These are phyloP conservation scores for Phytopythium cucurbitacearum DNA, from an alignment of 352 stramenopile species.

Conservation along the genomic window DNA sequence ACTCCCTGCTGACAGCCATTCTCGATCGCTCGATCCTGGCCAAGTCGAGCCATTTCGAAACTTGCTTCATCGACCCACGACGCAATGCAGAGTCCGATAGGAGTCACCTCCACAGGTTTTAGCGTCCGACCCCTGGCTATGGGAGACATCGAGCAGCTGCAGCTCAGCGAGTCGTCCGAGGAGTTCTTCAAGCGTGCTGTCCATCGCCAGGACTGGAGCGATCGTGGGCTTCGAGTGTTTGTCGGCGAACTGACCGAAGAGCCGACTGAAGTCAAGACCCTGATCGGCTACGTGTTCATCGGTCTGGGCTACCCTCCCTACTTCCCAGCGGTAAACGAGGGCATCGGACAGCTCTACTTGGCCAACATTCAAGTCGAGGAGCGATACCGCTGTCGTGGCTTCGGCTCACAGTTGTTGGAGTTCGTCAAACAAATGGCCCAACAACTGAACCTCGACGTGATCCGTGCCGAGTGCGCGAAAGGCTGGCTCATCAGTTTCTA, in stretches of 20 bases:
- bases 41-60: no score
- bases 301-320: constrained; percentile 27
- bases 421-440: constrained; percentile 13
- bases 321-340: constrained; percentile 17
- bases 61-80: no score
- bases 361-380: constrained; percentile 15
- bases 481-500: constrained; percentile 22
- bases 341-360: constrained; percentile 23
- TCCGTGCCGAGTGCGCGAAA: constrained; percentile 29
- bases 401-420: constrained; percentile 13
- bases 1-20: no score
- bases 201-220: constrained; percentile 18
- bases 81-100: no score
- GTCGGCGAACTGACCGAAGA: constrained; percentile 13
- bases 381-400: constrained; percentile 14
- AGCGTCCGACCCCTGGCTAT: no score
- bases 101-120: no score
- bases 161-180: background rate
- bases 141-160: background rate
- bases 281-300: constrained; percentile 5
- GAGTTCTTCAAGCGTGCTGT: constrained; percentile 5
- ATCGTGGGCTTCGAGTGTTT: constrained; percentile 18
- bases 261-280: background rate
- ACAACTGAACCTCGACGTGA: constrained; percentile 7
- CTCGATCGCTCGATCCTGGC: no score